phyloP scores from a whole-genome alignment of 352 stramenopile species.

The Globisporangium orthogonon region DNA sequence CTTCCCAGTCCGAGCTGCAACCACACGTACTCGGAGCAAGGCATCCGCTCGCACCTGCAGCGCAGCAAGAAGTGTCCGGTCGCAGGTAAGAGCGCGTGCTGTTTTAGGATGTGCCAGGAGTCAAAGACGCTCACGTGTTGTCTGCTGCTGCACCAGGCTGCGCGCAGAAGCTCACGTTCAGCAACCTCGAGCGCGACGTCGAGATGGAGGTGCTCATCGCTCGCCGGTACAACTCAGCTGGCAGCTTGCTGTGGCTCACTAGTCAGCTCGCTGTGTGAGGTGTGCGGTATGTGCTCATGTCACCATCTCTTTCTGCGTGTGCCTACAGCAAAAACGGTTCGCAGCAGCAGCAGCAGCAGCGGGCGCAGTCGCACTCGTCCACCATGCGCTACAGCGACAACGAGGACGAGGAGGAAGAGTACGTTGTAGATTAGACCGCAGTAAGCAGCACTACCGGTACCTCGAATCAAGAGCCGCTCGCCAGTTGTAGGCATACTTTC shows the following conservation, averaged over 20 bases:
- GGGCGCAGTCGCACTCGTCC: neutral
- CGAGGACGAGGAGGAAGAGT: conserved; percentile 60
- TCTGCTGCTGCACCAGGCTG: conserved; percentile 35
- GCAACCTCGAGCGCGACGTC: conserved; percentile 70
- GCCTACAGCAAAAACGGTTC: conserved; percentile 20
- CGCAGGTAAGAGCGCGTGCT: conserved; percentile 29
- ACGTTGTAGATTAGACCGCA: conserved; percentile 56
- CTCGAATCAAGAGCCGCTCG: too few relatives aligned
- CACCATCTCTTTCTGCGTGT: neutral
- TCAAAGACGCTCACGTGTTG: neutral
- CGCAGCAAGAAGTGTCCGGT: conserved; percentile 74
- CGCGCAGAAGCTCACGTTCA: conserved; percentile 46
- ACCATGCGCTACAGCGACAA: conserved; percentile 30
- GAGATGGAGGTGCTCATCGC: conserved; percentile 83
- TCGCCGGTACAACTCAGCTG: conserved; percentile 25
- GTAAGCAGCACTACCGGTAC: too few relatives aligned
- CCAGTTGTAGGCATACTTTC: too few relatives aligned
- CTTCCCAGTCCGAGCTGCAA: conserved; percentile 50
- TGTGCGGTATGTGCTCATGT: too few relatives aligned
- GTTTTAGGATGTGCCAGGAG: too few relatives aligned
- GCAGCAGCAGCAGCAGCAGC: conserved; percentile 27
- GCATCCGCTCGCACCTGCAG: conserved; percentile 65
- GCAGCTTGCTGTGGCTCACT: too few relatives aligned
- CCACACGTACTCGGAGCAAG: conserved; percentile 79
- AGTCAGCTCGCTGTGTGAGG: too few relatives aligned